Base-by-base conservation (phyloP, 345 rosid species). In the Erysimum cheiranthoides region DNA sequence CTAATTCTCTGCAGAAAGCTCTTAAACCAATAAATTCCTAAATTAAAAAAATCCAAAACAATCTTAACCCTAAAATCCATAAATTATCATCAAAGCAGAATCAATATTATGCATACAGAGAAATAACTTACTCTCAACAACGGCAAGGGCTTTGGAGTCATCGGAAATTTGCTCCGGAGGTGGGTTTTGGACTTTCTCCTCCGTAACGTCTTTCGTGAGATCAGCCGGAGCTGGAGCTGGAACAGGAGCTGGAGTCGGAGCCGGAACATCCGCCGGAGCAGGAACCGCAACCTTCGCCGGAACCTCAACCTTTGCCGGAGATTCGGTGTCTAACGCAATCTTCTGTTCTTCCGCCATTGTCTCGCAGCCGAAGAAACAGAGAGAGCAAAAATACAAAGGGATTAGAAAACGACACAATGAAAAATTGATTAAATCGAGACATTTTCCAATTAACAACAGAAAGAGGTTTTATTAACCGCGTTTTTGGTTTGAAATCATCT, bases 91-190 rank as follows among this genome's bases (percentile, higher is more conserved):
- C 17, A 53, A 73, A 32, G 4, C 14, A 61, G 32, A 61, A 39
- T 70, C 21, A 45, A 45, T 31, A 40, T 10, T 56, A 45, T 21
- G 5, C n/a, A 0, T 61, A 25, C n/a, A 76, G 45, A 64, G 18
- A 75, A 14, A 50, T 6, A 51, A 42, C 80, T 79, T 86, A 92
- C 97, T 84, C 38, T 84, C 94, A 14, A 83, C 83, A 6, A 82
- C 61, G 7, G 76, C 85, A 32, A 86, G 90, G 61, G 96, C 86
- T 80, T 88, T 86, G 54, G 89, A 78, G 8, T 85, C 90, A 28
- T 79, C 91, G 16, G 79, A 65, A 68, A 49, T 79, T 38, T 70
- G 62, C 65, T 68, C 80, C 46, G 49, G 73, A n/a, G 76, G 13
- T 50, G 76, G 85, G 27, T 35, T 36, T 2, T 38, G 30, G 5